These are phyloP conservation scores for Epicoccum nigrum DNA, from an alignment of 2,329 filamentous ascomycete genomes.

Conservation along the genomic window DNA sequence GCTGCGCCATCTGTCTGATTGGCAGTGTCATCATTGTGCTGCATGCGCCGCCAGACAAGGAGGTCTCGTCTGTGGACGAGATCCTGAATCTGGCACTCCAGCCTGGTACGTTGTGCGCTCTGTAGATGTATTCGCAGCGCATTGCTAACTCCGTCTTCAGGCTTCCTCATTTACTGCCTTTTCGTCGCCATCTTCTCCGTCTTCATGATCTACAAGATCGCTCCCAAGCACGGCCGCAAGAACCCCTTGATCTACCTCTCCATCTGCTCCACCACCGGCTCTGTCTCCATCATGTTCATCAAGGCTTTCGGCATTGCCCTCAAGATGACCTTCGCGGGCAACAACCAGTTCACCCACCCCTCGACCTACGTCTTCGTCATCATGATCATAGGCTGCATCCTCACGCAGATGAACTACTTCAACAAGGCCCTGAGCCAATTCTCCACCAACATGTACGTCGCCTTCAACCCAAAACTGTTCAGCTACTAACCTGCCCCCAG, in stretches of 20 bases:
- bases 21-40: constrained; percentile 97
- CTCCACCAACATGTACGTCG: constrained; percentile 89
- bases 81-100: constrained; percentile 89
- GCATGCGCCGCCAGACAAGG: constrained; percentile 92
- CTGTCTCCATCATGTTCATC: constrained; percentile 97
- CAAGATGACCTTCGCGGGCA: constrained; percentile 89
- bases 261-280: constrained; percentile 96
- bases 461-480: not conserved
- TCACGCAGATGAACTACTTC: constrained; percentile 99
- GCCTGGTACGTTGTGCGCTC: constrained; percentile 68
- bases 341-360: constrained; percentile 94
- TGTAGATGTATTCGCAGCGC: not conserved
- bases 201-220: constrained; percentile 96
- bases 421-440: constrained; percentile 98
- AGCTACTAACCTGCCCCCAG: constrained; percentile 55
- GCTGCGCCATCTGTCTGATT: constrained; percentile 94
- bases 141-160: constrained; percentile 55
- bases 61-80: constrained; percentile 88
- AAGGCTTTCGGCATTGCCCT: constrained; percentile 98
- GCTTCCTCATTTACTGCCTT: constrained; percentile 86
- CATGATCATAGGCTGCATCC: constrained; percentile 87
- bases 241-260: constrained; percentile 97
- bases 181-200: constrained; percentile 81
- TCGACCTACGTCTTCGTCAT: constrained; percentile 98
- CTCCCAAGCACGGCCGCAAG: constrained; percentile 87